These are phyloP conservation scores for Perkinsus olseni DNA, from an alignment of 169 alveolate species.

Conservation along the genomic window DNA sequence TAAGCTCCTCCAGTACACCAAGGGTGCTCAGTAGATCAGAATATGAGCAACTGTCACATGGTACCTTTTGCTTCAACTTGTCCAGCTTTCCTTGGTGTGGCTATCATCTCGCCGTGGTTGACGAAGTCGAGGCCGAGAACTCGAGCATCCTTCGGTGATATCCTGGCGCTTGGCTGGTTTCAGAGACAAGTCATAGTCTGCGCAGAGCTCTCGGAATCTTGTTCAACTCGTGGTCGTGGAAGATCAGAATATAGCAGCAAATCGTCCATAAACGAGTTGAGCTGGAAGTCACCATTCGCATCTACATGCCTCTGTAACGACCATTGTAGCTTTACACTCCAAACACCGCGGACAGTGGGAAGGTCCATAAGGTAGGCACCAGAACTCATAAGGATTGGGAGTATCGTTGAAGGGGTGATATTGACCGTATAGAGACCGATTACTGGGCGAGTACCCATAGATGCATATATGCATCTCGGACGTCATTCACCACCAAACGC, in stretches of 20 bases:
- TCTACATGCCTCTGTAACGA: too few species aligned
- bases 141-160: neutral
- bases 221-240: neutral
- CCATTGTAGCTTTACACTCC: neutral
- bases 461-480: neutral
- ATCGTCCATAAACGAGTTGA: neutral
- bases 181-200: neutral
- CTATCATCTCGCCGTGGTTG: neutral
- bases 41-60: neutral
- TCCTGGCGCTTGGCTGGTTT: neutral
- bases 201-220: neutral
- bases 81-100: neutral
- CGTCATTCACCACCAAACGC: neutral
- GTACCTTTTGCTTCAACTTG: neutral
- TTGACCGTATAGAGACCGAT: neutral
- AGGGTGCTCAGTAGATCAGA: neutral
- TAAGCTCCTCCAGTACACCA: neutral
- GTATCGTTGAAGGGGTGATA: neutral
- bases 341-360: neutral
- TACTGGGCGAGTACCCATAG: neutral
- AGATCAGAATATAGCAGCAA: neutral
- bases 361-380: neutral
- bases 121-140: neutral
- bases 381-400: neutral
- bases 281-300: too few species aligned